Conservation (phyloP, 2,329 filamentous ascomycete genomes). For the Colletotrichum brevisporum region DNA sequence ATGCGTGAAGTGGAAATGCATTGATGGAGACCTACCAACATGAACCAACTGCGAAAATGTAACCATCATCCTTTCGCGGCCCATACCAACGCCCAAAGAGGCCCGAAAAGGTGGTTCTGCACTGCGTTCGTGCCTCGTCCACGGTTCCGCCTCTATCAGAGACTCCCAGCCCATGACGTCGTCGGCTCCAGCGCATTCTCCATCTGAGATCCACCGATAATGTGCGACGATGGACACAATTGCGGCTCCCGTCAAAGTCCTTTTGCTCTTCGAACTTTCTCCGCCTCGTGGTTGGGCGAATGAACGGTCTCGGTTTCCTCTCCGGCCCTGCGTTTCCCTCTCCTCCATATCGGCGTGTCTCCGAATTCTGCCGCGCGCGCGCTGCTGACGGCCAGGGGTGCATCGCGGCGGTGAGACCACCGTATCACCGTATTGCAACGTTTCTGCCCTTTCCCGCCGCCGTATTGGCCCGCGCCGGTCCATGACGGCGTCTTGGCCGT, state of each 20-base stretch:
- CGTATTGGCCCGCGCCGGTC: constrained; percentile 26
- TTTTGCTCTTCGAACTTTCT: neutral
- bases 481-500: constrained; percentile 30
- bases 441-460: constrained; percentile 16
- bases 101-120: constrained; percentile 9
- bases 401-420: constrained; percentile 36
- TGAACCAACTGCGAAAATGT: constrained; percentile 22
- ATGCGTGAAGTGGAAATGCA: constrained; percentile 11
- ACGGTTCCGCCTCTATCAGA: constrained; percentile 29
- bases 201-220: constrained; percentile 35
- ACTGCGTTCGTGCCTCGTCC: constrained; percentile 29
- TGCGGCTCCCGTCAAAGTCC: constrained; percentile 33
- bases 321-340: too few species aligned
- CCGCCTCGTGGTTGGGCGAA: constrained; percentile 2
- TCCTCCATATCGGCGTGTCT: constrained; percentile 28
- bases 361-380: constrained; percentile 37
- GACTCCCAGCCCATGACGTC: constrained; percentile 35
- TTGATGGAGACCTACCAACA: neutral
- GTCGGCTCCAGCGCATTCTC: constrained; percentile 26
- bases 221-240: constrained; percentile 29
- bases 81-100: constrained; percentile 16
- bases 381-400: neutral
- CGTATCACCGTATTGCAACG: constrained; percentile 32
- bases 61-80: constrained; percentile 3
- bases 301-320: too few species aligned